A percentile compares a stretch with the other conserved stretches of the same genome.
These are phyloP conservation scores for Ophiocordyceps camponoti-leonardi DNA, from an alignment of 2,329 filamentous ascomycete species.

Conservation along the genomic window DNA sequence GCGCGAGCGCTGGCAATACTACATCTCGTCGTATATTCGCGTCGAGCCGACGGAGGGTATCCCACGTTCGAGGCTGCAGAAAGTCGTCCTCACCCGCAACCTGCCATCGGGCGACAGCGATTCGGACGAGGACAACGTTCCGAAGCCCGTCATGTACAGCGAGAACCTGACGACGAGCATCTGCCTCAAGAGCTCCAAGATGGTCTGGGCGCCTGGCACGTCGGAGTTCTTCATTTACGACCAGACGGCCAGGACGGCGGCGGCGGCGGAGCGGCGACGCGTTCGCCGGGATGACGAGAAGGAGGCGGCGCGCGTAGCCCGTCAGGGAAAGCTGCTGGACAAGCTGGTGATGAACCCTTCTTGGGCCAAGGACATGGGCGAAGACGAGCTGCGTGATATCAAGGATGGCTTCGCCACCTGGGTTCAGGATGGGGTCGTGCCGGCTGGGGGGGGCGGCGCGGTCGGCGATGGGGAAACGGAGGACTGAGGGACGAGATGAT, in stretches of 20 bases:
- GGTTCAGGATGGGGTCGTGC: conserved; percentile 29
- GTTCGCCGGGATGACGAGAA: conserved; percentile 30
- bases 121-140: conserved; percentile 44
- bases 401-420: conserved; percentile 47
- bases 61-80: conserved; percentile 43
- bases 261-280: conserved; percentile 50
- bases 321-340: conserved; percentile 54
- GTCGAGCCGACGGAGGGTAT: conserved; percentile 78
- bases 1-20: conserved; percentile 80
- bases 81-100: conserved; percentile 55
- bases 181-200: conserved; percentile 62
- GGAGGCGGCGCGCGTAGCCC: conserved; percentile 39
- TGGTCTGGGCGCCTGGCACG: conserved; percentile 56
- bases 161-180: conserved; percentile 58
- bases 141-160: conserved; percentile 41
- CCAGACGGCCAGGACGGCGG: conserved; percentile 45
- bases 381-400: conserved; percentile 57
- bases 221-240: conserved; percentile 59
- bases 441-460: no score
- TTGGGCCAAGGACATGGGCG: conserved; percentile 64
- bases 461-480: conserved; percentile 1
- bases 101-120: conserved; percentile 44
- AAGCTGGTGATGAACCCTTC: conserved; percentile 70
- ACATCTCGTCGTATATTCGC: conserved; percentile 81
- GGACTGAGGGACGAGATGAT: no score